Evolutionary conservation across 768 basidiomycete species (phyloP).

Genomic region (Dendrothele bispora): DNA sequence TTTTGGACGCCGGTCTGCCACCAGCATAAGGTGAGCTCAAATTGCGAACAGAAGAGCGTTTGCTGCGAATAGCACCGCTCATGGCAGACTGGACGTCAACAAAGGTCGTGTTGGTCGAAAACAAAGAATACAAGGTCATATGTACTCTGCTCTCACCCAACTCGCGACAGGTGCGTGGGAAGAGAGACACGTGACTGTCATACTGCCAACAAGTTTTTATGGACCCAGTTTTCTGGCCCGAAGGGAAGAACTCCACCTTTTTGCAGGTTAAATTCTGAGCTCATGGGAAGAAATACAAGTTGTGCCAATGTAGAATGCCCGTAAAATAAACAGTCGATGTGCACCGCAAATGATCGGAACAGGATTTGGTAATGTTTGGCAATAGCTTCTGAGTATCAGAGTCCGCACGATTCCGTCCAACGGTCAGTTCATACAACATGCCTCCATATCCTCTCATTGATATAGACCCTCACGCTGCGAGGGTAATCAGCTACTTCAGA

Average conservation of each 20-base stretch:
- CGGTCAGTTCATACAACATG: slow-evolving; percentile 31
- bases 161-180: not conserved
- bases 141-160: not conserved
- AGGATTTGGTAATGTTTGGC: no score
- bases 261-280: no score
- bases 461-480: slow-evolving; percentile 83
- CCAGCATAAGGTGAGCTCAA: slow-evolving; percentile 56
- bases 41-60: slow-evolving; percentile 36
- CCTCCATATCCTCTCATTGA: slow-evolving; percentile 90
- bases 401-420: no score
- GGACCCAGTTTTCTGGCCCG: no score
- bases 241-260: no score
- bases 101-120: not conserved
- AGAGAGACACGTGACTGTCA: not conserved
- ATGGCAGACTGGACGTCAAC: slow-evolving; percentile 31
- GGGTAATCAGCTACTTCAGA: slow-evolving; percentile 89
- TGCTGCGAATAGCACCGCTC: slow-evolving; percentile 55
- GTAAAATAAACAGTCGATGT: no score
- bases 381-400: no score
- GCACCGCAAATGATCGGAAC: no score
- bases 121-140: not conserved
- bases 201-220: no score
- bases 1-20: slow-evolving; percentile 34
- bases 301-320: no score
- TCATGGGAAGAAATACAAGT: no score